Percentiles rank a stretch among this genome's conserved stretches.
Evolutionary conservation across 2,329 filamentous ascomycete genomes (phyloP).

Genomic region (Keithomyces neogunnii): DNA sequence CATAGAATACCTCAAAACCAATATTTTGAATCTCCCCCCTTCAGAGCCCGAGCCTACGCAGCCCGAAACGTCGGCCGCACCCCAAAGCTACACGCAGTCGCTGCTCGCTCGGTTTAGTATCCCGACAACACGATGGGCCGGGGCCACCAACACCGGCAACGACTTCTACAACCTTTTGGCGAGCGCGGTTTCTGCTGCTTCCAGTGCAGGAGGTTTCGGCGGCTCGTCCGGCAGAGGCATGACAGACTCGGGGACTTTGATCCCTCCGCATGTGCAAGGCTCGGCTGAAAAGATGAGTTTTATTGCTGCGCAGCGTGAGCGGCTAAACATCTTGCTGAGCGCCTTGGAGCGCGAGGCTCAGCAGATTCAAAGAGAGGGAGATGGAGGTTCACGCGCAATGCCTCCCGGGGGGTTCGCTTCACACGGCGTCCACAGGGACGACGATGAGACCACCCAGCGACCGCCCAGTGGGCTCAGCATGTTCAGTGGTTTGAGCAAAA

Average conservation of each 20-base stretch:
- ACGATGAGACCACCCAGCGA: conserved; percentile 28
- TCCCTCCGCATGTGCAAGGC: conserved; percentile 59
- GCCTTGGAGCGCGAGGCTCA: conserved; percentile 74
- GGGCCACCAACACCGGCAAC: conserved; percentile 34
- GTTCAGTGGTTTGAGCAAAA: conserved; percentile 61
- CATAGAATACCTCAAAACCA: conserved; percentile 64
- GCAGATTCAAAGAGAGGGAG: conserved; percentile 39
- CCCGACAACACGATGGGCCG: conserved; percentile 55
- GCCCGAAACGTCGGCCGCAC: conserved; percentile 27
- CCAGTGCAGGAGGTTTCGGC: conserved; percentile 31
- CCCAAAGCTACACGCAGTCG: conserved; percentile 64
- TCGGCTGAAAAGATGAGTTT: conserved; percentile 63
- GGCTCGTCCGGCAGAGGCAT: conserved; percentile 7
- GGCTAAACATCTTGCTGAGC: conserved; percentile 62
- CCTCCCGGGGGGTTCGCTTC: not conserved
- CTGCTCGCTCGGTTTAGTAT: conserved; percentile 82
- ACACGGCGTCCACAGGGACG: conserved; percentile 18
- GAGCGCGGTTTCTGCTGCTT: conserved; percentile 59
- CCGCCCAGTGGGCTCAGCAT: conserved; percentile 39
- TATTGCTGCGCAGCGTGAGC: conserved; percentile 70
- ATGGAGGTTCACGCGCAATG: conserved; percentile 5
- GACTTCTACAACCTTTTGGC: conserved; percentile 76
- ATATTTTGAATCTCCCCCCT: conserved; percentile 64
- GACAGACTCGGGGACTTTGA: conserved; percentile 47
- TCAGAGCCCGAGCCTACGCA: conserved; percentile 26